These are phyloP conservation scores for Lecanosticta acicola DNA, from an alignment of 2,329 filamentous ascomycete species.

Conservation along the genomic window DNA sequence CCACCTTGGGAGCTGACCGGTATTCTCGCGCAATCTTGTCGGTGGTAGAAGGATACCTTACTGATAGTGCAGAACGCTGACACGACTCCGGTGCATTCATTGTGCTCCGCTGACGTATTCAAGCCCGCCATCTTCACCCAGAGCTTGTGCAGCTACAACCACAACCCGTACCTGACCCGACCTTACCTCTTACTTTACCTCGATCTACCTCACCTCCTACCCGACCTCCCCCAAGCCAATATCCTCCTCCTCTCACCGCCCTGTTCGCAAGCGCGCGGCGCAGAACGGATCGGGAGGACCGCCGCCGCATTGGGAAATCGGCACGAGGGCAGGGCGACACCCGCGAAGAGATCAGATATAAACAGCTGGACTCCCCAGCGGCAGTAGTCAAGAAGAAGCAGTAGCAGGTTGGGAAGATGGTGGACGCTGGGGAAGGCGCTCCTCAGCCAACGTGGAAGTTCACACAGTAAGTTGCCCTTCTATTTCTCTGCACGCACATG, in stretches of 20 bases:
- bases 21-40: too few relatives aligned
- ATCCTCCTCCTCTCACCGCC: too few relatives aligned
- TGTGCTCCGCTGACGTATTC: neutral
- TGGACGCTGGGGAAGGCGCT: conserved; percentile 73
- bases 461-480: conserved; percentile 70
- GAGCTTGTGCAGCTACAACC: neutral
- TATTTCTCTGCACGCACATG: conserved; percentile 2
- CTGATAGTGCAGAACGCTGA: neutral
- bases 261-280: neutral
- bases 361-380: neutral
- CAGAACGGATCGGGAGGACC: neutral
- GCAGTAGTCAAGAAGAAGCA: neutral
- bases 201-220: neutral
- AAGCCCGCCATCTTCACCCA: neutral
- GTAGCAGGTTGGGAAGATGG: conserved; percentile 60
- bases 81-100: neutral
- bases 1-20: too few relatives aligned
- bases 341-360: too few relatives aligned
- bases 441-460: conserved; percentile 99
- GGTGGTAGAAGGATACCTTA: too few relatives aligned
- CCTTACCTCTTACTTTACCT: too few relatives aligned
- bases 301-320: neutral
- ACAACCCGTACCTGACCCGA: neutral
- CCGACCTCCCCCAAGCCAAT: neutral
- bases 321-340: neutral